Conservation (phyloP, 257 asterid genomes). For the Craterostigma plantagineum region DNA sequence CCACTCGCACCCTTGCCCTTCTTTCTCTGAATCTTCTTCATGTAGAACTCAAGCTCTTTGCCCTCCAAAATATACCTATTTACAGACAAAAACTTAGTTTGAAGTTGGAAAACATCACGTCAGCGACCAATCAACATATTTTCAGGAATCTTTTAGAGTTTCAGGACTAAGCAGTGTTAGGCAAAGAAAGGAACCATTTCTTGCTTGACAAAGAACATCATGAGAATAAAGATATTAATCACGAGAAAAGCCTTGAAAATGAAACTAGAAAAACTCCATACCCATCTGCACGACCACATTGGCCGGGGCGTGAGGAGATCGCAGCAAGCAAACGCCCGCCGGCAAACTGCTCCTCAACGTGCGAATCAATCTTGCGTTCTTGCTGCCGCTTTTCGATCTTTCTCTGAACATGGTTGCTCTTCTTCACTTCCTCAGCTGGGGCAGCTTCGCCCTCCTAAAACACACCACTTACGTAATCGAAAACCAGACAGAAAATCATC, state of each 20-base stretch:
- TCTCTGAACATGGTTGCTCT: not conserved
- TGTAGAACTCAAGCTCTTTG: not conserved
- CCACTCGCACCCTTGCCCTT: slow-evolving; percentile 1
- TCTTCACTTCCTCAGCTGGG: not conserved
- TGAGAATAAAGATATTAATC: no score
- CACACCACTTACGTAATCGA: not conserved
- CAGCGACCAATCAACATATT: no score
- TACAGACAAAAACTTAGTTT: not conserved
- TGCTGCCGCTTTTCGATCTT: not conserved
- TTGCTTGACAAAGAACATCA: no score
- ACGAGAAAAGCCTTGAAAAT: no score
- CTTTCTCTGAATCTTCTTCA: slow-evolving; percentile 2
- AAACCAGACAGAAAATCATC: not conserved
- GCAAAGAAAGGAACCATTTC: no score
- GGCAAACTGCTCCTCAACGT: slow-evolving; percentile 1
- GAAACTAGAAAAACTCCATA: not conserved
- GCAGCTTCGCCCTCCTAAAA: not conserved
- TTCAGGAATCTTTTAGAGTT: no score
- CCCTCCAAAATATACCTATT: slow-evolving; percentile 2
- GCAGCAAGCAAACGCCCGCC: not conserved
- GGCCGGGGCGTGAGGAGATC: slow-evolving; percentile 3
- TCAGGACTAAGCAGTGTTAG: no score
- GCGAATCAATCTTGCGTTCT: slow-evolving; percentile 1
- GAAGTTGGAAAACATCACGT: no score
- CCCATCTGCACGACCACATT: slow-evolving; percentile 2